These are phyloP conservation scores for Cyclanthera cordifolia DNA, from an alignment of 306 rosid species.

Conservation along the genomic window DNA sequence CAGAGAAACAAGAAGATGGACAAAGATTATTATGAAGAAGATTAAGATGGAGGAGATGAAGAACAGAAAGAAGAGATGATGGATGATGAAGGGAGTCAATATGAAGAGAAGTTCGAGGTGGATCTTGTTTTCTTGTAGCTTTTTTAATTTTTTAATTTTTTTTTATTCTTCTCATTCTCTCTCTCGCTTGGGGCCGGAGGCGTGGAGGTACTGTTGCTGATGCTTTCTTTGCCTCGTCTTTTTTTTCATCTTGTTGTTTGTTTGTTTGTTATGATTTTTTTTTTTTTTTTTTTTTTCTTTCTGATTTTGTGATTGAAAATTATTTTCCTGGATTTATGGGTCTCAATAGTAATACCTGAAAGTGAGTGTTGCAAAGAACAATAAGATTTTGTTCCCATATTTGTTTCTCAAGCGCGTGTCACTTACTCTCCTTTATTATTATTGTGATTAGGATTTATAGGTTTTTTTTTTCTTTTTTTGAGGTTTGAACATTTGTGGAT, in stretches of 20 bases:
- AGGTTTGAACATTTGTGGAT: no score
- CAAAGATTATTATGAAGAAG: background rate
- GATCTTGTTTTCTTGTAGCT: conserved; percentile 71
- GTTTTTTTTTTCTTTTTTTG: no score
- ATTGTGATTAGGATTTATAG: no score
- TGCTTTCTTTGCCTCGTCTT: background rate
- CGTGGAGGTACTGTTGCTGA: conserved; percentile 11
- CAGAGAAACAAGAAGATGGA: background rate
- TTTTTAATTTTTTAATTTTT: no score
- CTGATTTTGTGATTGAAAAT: background rate
- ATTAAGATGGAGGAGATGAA: background rate
- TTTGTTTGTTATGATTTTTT: background rate
- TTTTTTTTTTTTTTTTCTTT: no score
- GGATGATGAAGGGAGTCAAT: background rate
- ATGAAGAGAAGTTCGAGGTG: conserved; percentile 87
- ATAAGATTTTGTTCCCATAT: conserved; percentile 13
- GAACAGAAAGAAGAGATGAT: background rate
- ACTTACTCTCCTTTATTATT: background rate
- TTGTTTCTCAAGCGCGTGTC: background rate
- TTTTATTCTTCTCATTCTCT: background rate
- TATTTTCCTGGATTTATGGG: conserved; percentile 17
- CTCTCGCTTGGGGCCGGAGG: conserved; percentile 8
- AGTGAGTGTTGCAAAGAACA: conserved; percentile 14
- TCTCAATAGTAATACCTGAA: conserved; percentile 15
- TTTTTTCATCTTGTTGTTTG: background rate